phyloP scores from a whole-genome alignment of 768 basidiomycete genomes.

The Trametes cingulata region DNA sequence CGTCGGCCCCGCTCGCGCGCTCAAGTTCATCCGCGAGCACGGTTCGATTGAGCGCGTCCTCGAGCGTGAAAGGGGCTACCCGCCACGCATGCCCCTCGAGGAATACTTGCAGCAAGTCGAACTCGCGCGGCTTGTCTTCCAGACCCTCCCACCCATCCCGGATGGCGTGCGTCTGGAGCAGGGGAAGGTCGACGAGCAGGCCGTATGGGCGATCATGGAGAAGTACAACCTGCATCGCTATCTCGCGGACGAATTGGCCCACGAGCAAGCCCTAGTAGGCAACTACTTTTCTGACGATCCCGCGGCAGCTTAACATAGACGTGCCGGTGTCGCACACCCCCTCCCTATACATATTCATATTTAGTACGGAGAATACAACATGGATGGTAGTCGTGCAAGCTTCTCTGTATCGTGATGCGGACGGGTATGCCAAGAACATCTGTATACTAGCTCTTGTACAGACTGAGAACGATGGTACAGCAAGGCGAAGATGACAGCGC shows the following conservation, averaged over 20 bases:
- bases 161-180: conserved; percentile 38
- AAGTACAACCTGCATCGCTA: conserved; percentile 51
- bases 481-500: neutral
- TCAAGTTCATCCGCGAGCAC: conserved; percentile 71
- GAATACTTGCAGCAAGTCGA: conserved; percentile 67
- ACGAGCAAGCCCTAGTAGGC: conserved; percentile 49
- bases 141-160: conserved; percentile 65
- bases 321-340: neutral
- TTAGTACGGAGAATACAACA: neutral
- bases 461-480: neutral
- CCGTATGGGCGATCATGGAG: conserved; percentile 48
- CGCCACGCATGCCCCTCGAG: conserved; percentile 45
- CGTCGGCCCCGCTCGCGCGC: conserved; percentile 76
- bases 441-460: no score
- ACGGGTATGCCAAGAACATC: neutral
- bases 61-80: conserved; percentile 48
- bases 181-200: conserved; percentile 41
- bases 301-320: neutral
- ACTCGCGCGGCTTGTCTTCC: conserved; percentile 63
- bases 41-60: conserved; percentile 74
- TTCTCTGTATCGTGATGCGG: neutral
- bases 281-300: conserved; percentile 74
- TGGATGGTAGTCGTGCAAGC: neutral
- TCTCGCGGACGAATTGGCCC: conserved; percentile 42
- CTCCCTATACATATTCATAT: neutral